Evolutionary conservation across 2,329 filamentous ascomycete species (phyloP), one percentile per base, ranked within the genome.

Genomic region (Alternaria gansuensis): DNA sequence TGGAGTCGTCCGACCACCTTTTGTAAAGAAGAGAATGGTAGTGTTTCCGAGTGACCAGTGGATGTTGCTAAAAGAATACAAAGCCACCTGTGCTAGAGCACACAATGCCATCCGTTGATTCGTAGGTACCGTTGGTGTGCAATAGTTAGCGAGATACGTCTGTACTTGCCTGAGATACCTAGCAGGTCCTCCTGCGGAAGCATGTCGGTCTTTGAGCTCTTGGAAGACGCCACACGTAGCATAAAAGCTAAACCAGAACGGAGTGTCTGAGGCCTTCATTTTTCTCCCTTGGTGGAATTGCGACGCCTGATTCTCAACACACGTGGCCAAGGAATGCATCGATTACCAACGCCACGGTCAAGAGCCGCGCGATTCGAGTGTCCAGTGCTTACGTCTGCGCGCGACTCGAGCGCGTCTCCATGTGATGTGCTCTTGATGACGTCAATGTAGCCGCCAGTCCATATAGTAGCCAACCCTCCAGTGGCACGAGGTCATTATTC

Each of bases 111-210:
- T 49, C 5, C 7, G 9, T 49, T 65, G 64, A 67, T 65, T 65
- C 60, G 59, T 67, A 57, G 64, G 56, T 50, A 45, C n/a, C 34
- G 14, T 31, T 24, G 9, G 21, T n/a, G 26, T 4, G 3, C 31
- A 17, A 33, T 33, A 54, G 51, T 54, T 66, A 36, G 61, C 63
- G 63, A 64, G 63, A 61, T 53, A 59, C 24, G 10, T 57, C 46
- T 33, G n/a, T 31, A 41, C 54, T 45, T 36, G 54, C 31, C 39
- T 29, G 43, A 46, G 23, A 17, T 17, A 17, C 17, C 1, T 26
- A 50, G 21, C n/a, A 51, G 31, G 26, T 36, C 14, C 14, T 33
- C 13, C 13, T 41, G n/a, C 36, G 0, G 17, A 4, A 23, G 28
- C 5, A 24, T 24, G 37, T 21, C 29, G 37, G 26, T 17, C 26